Evolutionary conservation across 164 flowering plant genomes (phyloP).

Genomic region (Magnolia kwangsiensis): DNA sequence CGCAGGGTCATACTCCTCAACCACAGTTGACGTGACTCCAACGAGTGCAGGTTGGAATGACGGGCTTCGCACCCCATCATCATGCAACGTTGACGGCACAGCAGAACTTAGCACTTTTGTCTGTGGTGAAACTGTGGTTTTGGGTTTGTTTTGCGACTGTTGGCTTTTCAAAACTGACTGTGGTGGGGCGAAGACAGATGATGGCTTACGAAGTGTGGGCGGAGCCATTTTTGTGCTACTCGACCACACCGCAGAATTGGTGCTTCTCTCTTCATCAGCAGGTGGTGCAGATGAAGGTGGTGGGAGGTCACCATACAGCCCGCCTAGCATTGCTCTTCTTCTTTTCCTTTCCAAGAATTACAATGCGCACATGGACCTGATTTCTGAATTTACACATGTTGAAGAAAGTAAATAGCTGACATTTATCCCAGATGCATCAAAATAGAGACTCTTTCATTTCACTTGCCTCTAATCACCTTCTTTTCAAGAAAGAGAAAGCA

Average conservation of each 20-base stretch:
- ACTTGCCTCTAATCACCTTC: not conserved
- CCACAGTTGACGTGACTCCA: constrained; percentile 65
- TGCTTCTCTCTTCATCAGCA: constrained; percentile 45
- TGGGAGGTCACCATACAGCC: constrained; percentile 87
- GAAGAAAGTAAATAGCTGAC: not conserved
- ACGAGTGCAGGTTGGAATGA: constrained; percentile 58
- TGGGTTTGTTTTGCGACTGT: constrained; percentile 31
- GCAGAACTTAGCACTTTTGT: constrained; percentile 16
- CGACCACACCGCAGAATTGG: constrained; percentile 64
- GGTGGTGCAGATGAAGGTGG: constrained; percentile 71
- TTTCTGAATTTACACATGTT: not conserved
- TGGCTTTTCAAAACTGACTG: constrained; percentile 49
- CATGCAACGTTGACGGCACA: not conserved
- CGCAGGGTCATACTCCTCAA: constrained; percentile 95
- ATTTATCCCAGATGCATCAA: not conserved
- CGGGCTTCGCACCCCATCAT: constrained; percentile 15
- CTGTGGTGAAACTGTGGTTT: constrained; percentile 18
- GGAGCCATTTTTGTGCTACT: constrained; percentile 91
- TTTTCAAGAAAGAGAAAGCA: not conserved
- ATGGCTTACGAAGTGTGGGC: constrained; percentile 77
- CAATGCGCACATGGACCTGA: constrained; percentile 1
- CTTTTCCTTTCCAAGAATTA: not conserved
- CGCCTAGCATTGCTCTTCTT: constrained; percentile 64
- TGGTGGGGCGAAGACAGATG: constrained; percentile 54
- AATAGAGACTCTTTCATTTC: not conserved